Conservation (phyloP, 1,284 basidiomycete species). For the Tilletia caries region DNA sequence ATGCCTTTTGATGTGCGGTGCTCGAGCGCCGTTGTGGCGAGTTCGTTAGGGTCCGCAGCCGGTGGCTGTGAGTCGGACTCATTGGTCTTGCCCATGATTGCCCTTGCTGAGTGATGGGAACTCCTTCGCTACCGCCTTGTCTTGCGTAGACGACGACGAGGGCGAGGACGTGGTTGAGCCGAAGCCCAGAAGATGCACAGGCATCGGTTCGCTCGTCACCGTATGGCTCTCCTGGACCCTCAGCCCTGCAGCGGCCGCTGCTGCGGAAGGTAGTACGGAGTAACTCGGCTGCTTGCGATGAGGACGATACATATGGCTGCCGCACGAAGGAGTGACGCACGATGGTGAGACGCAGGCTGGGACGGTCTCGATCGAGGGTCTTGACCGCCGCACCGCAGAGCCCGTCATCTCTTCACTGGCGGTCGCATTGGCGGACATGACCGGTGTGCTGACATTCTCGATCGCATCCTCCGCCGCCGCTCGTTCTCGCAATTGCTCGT, state of each 20-base stretch:
- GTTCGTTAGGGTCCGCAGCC: too few species aligned
- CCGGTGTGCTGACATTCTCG: too few species aligned
- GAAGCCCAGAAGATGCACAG: neutral
- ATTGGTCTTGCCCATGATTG: neutral
- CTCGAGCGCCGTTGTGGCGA: too few species aligned
- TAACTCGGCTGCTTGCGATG: constrained; percentile 4
- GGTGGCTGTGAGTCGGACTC: too few species aligned
- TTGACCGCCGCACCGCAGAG: too few species aligned
- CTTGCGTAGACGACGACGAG: neutral
- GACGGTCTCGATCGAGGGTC: neutral
- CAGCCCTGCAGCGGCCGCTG: constrained; percentile 12
- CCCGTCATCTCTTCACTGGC: too few species aligned
- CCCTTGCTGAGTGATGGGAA: neutral
- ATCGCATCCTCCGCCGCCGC: neutral
- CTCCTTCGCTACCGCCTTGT: neutral
- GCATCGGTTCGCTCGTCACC: constrained; percentile 21
- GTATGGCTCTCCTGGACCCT: constrained; percentile 24
- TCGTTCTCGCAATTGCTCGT: neutral
- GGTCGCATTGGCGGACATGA: too few species aligned
- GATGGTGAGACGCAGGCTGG: too few species aligned
- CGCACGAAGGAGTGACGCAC: neutral
- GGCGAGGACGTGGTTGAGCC: neutral
- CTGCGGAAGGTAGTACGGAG: neutral
- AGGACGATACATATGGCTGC: neutral
- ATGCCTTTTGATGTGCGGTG: too few species aligned